phyloP scores from a whole-genome alignment of 257 asterid species.

The Fraxinus excelsior region DNA sequence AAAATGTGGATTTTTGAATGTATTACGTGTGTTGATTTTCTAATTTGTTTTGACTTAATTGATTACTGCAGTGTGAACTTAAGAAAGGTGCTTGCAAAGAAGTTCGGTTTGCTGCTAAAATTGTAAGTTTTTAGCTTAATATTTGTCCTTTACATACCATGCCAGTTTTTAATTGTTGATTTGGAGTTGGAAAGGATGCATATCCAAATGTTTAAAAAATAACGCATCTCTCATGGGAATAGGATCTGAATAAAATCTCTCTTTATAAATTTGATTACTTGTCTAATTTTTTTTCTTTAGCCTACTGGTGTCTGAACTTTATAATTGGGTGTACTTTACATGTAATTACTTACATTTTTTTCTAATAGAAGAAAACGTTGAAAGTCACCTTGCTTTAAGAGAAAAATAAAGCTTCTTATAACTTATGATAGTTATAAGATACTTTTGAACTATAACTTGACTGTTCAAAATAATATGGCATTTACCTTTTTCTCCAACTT shows the following conservation, averaged over 20 bases:
- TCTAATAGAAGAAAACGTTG: not conserved
- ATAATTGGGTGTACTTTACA: conserved; percentile 8
- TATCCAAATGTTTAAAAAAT: not conserved
- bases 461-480: conserved; percentile 2
- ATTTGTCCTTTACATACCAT: not conserved
- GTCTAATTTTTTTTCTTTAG: conserved; percentile 3
- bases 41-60: conserved; percentile 14
- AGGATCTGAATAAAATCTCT: too few species aligned
- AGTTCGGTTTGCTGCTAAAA: conserved; percentile 71
- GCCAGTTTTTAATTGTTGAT: not conserved
- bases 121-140: conserved; percentile 35
- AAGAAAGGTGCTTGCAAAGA: conserved; percentile 68
- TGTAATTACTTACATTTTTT: conserved; percentile 3
- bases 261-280: not conserved
- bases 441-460: too few species aligned
- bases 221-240: too few species aligned
- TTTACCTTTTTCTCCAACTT: conserved; percentile 25
- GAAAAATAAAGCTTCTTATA: too few species aligned
- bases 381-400: too few species aligned
- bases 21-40: conserved; percentile 11
- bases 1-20: conserved; percentile 8
- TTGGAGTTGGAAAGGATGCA: not conserved
- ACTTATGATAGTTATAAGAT: too few species aligned
- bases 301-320: conserved; percentile 5
- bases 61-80: conserved; percentile 48